Base-by-base conservation (phyloP, 2,329 filamentous ascomycete species). In the Hypoxylon sp. region DNA sequence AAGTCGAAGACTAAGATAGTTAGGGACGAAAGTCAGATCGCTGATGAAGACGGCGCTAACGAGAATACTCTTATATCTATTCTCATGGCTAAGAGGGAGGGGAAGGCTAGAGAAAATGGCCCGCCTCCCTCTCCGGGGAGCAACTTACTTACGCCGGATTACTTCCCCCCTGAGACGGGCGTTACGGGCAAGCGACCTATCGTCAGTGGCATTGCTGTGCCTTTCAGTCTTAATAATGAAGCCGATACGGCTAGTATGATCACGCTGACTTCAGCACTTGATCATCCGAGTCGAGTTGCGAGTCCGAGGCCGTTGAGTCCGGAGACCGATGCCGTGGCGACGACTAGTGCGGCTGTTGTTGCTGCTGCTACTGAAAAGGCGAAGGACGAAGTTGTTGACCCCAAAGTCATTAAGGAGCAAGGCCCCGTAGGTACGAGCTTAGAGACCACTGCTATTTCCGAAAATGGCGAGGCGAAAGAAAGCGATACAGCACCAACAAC, bases 241-340 rank as follows among this genome's bases (percentile, higher is more conserved):
- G 86, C 86, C 1, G 86, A 88, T 3, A 91, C 88, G 17, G 90
- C 90, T 0, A 93, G 90, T 79, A 93, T 91, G 85, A 80, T 90
- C 57, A 93, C 91, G 0, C 79, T 93, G 19, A 81, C 83, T 36
- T 87, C 86, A 9, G 74, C 77, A 4, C 67, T 74, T 19, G 78
- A 79, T 3, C 77, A 75, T 11, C 75, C 74, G 3, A 79, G 77
- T 69, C 75, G 76, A 5, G 69, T 75, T 13, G 73, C 73, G 4
- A 77, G 76, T 5, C 77, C 77, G 21, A 71, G 73, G 53, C 79
- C 80, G 1, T 75, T 67, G 23, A 69, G 65, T 10, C 62, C 69
- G 7, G 59, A 67, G 3, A 58, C 56, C 11, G 68, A 71, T 25
- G 58, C 55, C 36, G 5, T 50, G 6, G 50, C 51, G 25, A 34